Base-by-base conservation (phyloP, 805 yeast genomes). In the Pichia eremophila region DNA sequence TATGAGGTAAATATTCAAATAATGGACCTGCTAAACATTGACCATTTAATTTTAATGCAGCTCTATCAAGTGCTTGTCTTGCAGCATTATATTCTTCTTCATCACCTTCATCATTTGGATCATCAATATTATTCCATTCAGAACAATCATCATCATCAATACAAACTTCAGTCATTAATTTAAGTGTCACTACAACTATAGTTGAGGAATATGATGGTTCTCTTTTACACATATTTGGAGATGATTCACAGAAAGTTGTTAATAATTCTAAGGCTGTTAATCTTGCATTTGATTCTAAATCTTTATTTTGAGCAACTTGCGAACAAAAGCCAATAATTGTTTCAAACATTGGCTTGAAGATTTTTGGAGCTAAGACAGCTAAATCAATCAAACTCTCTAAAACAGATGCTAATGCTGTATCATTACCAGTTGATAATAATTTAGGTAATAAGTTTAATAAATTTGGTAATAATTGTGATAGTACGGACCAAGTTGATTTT, bases 201-300 rank as follows among this genome's bases (percentile, higher is more conserved):
- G 81, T 71, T 43, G 78, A 74, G 0, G 91, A 79, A 65, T 89
- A 93, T 8, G 76, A 68, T 8, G 83, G 74, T 56, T 86, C 86
- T 32, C 79, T 68, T 61, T 85, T 85, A 70, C 98, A 91, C 99
- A 93, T 93, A 45, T 81, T 81, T 37, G 99, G 98, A 10, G 96
- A 85, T 27, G 85, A 84, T 63, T 93, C 99, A 50, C 93, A 79
- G 61, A 93, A 93, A 0, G 95, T 85, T 7, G 95, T 86, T 56
- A 89, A 71, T 48, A 93, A 74, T 67, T 93, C 99, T 52, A 93
- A 69, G 5, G 96, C 93, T 1, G 93, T 83, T 57, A 87, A 72
- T 61, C 99, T 78, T 5, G 96, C 82, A 43, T 71, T 67, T 19
- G 88, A 74, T 28, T 88, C 97, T 55, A 89, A 68, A 19, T 86